Evolutionary conservation across 2,329 filamentous ascomycete genomes (phyloP).

Genomic region (Talaromyces sp.): DNA sequence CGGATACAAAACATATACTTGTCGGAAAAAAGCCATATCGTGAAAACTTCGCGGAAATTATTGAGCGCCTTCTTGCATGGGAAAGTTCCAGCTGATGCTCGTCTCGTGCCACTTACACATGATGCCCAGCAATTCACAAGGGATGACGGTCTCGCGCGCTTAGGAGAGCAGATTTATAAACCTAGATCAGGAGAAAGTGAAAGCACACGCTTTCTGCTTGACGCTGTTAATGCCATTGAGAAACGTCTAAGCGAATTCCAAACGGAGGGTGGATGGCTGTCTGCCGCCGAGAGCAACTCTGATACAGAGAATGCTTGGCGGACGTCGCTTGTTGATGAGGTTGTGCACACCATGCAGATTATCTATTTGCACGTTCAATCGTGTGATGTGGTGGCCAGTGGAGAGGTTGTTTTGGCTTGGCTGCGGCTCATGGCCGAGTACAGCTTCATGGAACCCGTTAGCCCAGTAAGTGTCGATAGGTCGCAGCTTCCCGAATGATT

Average conservation of each 20-base stretch:
- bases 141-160: slow-evolving; percentile 22
- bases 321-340: slow-evolving; percentile 63
- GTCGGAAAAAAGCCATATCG: slow-evolving; percentile 64
- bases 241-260: slow-evolving; percentile 34
- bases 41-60: slow-evolving; percentile 58
- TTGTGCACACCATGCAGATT: slow-evolving; percentile 68
- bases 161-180: slow-evolving; percentile 32
- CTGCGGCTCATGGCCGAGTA: slow-evolving; percentile 67
- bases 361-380: slow-evolving; percentile 67
- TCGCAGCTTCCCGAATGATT: slow-evolving; percentile 7
- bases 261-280: slow-evolving; percentile 43
- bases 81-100: slow-evolving; percentile 21
- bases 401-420: slow-evolving; percentile 64
- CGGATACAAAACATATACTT: slow-evolving; percentile 71
- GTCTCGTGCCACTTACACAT: slow-evolving; percentile 13
- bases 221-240: slow-evolving; percentile 35
- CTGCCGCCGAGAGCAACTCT: slow-evolving; percentile 49
- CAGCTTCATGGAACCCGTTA: slow-evolving; percentile 65
- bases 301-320: slow-evolving; percentile 61
- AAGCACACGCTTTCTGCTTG: slow-evolving; percentile 28
- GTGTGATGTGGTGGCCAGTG: slow-evolving; percentile 54
- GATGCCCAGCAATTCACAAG: slow-evolving; percentile 20
- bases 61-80: slow-evolving; percentile 33
- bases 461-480: slow-evolving; percentile 46
- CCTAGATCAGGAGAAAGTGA: slow-evolving; percentile 26